Evolutionary conservation across 2,329 filamentous ascomycete genomes (phyloP), one percentile per base, ranked within the genome.

Genomic region (Alternaria ventricosa): DNA sequence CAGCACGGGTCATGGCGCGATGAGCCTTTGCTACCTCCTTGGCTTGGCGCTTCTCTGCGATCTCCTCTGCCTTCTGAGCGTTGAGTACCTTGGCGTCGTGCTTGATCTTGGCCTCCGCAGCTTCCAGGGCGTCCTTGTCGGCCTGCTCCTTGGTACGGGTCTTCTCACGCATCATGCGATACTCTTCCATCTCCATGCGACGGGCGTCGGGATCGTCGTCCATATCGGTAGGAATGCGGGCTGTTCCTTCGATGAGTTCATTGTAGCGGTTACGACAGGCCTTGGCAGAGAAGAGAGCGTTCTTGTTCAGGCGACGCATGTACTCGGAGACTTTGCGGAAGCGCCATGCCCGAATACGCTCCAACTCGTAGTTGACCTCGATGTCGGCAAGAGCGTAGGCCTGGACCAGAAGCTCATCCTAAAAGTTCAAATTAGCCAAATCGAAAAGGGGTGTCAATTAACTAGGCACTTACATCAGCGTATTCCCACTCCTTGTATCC

Each of bases 401-500:
- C 54, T 80, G 71, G 10, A 80, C 60, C 18, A 86, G 79, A n/a
- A 77, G 71, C 20, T 81, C 76, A 63, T 86, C 84, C 83, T 85
- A 50, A 18, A n/a, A 3, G 23, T 55, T 9, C 6, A 22, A 44
- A 43, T 68, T 30, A 68, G 59, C 53, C 3, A 44, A 36, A 36
- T 41, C 46, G n/a, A 5, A 41, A 33, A 13, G n/a, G n/a, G 11
- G 28, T 33, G 7, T 5, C 11, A 20, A 9, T 28, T 43, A 11
- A 7, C 7, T 10, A 13, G 9, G 20, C 45, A 71, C 78, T 68
- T 73, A 85, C 84, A 71, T 87, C 85, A 18, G 80, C 80, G 12
- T 79, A 75, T 55, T 83, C 79, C 85, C 85, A 87, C 68, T 84
- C 83, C 54, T 79, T 83, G 63, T 83, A 73, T 43, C 84, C 81